Evolutionary conservation across 2,329 filamentous ascomycete genomes (phyloP).

Genomic region (Rachicladosporium sp.): DNA sequence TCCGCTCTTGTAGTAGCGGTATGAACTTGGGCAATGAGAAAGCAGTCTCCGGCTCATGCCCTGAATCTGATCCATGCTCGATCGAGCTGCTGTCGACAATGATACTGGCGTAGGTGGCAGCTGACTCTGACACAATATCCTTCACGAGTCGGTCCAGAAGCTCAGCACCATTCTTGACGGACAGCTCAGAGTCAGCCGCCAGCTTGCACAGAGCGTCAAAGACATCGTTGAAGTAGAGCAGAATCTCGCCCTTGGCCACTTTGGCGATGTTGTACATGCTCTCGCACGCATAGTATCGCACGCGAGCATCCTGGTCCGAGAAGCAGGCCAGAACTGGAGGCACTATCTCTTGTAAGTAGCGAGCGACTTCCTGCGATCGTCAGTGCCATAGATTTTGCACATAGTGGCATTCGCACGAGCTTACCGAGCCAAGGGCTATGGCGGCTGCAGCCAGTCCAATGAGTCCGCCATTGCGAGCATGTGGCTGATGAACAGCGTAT

Average conservation of each 20-base stretch:
- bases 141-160: conserved; percentile 88
- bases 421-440: conserved; percentile 82
- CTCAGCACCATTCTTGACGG: conserved; percentile 96
- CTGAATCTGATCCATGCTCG: conserved; percentile 18
- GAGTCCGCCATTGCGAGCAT: conserved; percentile 89
- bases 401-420: conserved; percentile 25
- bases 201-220: conserved; percentile 97
- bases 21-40: conserved; percentile 89
- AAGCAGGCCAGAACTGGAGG: conserved; percentile 96
- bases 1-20: conserved; percentile 82
- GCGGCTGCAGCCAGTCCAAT: conserved; percentile 92
- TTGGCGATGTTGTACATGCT: conserved; percentile 99
- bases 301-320: conserved; percentile 91
- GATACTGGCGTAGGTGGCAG: conserved; percentile 85
- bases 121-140: conserved; percentile 90
- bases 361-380: conserved; percentile 63
- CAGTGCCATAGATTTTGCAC: conserved; percentile 4
- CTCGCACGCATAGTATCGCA: conserved; percentile 96
- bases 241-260: conserved; percentile 92
- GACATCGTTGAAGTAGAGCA: conserved; percentile 96
- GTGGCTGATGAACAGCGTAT: conserved; percentile 91
- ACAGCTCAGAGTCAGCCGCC: conserved; percentile 88
- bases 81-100: conserved; percentile 37
- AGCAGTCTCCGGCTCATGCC: conserved; percentile 57
- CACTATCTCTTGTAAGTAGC: conserved; percentile 85